These are phyloP conservation scores for Tubosaeta brunneosetosa DNA, from an alignment of 768 basidiomycete species.

Conservation along the genomic window DNA sequence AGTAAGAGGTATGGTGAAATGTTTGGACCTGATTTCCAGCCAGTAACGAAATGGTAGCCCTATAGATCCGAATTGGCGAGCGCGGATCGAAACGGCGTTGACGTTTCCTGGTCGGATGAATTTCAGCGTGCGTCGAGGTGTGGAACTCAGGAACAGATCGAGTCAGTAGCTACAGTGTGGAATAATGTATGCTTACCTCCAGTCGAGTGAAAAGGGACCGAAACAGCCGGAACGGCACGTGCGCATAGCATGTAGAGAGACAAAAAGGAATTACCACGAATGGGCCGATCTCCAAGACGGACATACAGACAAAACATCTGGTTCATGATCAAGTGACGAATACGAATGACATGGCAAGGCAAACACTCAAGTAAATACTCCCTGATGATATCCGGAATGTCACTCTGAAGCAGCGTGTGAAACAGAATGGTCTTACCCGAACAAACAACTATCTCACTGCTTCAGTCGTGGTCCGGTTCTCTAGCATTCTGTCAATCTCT, in stretches of 20 bases:
- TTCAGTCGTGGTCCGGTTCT: conserved; percentile 23
- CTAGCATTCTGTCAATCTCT: conserved; percentile 73
- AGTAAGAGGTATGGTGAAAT: neutral
- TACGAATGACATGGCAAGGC: neutral
- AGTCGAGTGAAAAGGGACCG: no score
- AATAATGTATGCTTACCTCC: no score
- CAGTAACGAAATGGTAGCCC: neutral
- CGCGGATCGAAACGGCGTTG: no score
- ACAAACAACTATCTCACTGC: neutral
- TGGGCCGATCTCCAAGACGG: no score
- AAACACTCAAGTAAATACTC: neutral
- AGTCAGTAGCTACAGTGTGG: no score
- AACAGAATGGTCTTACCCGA: neutral
- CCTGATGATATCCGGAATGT: conserved; percentile 6
- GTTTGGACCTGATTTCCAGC: neutral
- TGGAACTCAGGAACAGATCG: no score
- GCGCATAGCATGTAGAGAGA: no score
- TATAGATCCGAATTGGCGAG: neutral
- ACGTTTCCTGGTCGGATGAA: no score
- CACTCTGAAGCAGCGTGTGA: neutral
- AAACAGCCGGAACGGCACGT: no score
- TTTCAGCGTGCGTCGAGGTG: no score
- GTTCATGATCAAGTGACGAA: neutral
- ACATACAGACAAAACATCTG: neutral
- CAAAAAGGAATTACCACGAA: no score